Percentiles rank a stretch among this genome's conserved stretches.
phyloP scores from a whole-genome alignment of 257 asterid species.

The Rauvolfia tetraphylla region DNA sequence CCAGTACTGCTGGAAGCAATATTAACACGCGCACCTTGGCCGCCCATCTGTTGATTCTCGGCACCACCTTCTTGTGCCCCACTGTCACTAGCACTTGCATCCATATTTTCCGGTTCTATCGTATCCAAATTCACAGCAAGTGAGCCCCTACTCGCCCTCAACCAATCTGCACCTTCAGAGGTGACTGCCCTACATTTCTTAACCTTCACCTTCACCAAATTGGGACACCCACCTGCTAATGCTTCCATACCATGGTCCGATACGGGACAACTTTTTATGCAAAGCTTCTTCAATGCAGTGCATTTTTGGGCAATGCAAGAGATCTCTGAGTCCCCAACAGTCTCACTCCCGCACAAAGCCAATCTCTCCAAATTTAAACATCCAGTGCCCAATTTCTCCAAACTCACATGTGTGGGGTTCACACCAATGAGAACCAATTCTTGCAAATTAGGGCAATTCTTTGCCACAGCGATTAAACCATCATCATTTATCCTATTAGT shows the following conservation, averaged over 20 bases:
- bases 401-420: constrained; percentile 59
- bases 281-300: constrained; percentile 65
- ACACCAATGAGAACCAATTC: constrained; percentile 86
- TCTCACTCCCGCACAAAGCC: constrained; percentile 85
- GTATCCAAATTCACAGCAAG: constrained; percentile 73
- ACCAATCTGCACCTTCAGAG: constrained; percentile 67
- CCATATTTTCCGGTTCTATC: constrained; percentile 45
- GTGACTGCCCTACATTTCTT: constrained; percentile 90
- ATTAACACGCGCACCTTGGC: constrained; percentile 24
- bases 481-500: constrained; percentile 75
- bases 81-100: constrained; percentile 45
- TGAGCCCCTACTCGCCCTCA: constrained; percentile 64
- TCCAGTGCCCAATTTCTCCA: constrained; percentile 55
- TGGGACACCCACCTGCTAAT: constrained; percentile 86
- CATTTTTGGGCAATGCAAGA: constrained; percentile 77
- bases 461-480: constrained; percentile 75
- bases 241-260: constrained; percentile 83
- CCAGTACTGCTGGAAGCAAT: constrained; percentile 35
- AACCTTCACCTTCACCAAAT: constrained; percentile 84
- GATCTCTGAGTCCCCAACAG: constrained; percentile 79
- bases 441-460: constrained; percentile 58
- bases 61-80: constrained; percentile 42
- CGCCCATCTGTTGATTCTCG: constrained; percentile 25
- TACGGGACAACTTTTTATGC: constrained; percentile 88
- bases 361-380: constrained; percentile 74